These are phyloP conservation scores for Trichoderma pleuroti DNA, from an alignment of 2,329 filamentous ascomycete genomes.

Conservation along the genomic window DNA sequence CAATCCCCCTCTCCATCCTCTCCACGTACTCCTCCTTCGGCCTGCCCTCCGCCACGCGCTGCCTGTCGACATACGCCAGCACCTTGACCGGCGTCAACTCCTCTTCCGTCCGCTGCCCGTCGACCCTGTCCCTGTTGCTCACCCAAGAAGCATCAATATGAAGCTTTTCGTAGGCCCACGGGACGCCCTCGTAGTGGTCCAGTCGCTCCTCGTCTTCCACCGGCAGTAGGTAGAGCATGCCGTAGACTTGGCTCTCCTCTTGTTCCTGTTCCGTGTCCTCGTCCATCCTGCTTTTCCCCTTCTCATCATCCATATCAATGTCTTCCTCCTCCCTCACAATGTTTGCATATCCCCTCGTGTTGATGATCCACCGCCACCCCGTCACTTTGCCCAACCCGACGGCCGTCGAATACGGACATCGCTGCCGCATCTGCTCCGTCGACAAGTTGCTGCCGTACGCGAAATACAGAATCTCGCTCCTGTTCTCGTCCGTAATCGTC, in stretches of 20 bases:
- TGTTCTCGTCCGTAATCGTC: conserved; percentile 35
- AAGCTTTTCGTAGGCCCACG: conserved; percentile 56
- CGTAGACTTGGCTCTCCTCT: conserved; percentile 47
- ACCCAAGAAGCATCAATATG: conserved; percentile 31
- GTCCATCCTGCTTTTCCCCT: conserved; percentile 16
- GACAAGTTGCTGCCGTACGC: conserved; percentile 71
- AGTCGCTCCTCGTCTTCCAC: conserved; percentile 48
- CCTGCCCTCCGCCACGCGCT: conserved; percentile 35
- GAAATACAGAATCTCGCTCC: conserved; percentile 55
- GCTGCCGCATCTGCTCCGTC: conserved; percentile 58
- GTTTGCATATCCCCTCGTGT: conserved; percentile 64
- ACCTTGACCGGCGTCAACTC: conserved; percentile 31
- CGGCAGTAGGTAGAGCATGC: conserved; percentile 53
- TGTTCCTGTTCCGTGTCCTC: background rate
- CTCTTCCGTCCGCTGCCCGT: conserved; percentile 14
- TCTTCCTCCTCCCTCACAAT: conserved; percentile 39
- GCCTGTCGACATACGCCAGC: conserved; percentile 59
- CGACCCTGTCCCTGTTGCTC: conserved; percentile 13
- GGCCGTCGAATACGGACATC: conserved; percentile 57
- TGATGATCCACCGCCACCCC: conserved; percentile 64
- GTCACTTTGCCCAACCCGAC: conserved; percentile 55
- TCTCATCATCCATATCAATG: background rate
- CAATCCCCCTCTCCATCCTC: conserved; percentile 61
- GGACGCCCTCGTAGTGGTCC: conserved; percentile 61
- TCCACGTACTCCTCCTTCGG: conserved; percentile 57